A percentile compares a stretch with the other conserved stretches of the same genome.
These are phyloP conservation scores for Lipomyces lipofer DNA, from an alignment of 805 yeast species.

Conservation along the genomic window DNA sequence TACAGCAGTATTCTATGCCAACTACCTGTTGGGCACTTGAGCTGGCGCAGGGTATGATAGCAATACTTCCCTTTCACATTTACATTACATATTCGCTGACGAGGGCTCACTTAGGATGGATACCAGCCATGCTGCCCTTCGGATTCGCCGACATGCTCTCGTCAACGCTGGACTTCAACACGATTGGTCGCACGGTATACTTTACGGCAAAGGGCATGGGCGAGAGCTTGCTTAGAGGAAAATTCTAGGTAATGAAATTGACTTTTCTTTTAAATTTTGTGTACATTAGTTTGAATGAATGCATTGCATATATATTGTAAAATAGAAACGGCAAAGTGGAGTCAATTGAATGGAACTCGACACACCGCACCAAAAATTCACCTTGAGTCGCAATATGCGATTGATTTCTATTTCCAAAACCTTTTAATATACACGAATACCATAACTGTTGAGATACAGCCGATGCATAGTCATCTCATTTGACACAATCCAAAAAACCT, in stretches of 20 bases:
- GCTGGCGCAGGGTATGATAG: conserved; percentile 70
- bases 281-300: neutral
- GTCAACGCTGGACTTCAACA: conserved; percentile 75
- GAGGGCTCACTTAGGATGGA: conserved; percentile 62
- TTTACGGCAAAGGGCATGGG: conserved; percentile 80
- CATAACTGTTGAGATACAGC: no score
- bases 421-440: no score
- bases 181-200: conserved; percentile 67
- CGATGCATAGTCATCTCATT: no score
- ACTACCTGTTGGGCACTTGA: conserved; percentile 84
- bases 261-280: neutral
- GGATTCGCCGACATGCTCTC: conserved; percentile 80
- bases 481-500: no score
- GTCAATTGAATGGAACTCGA: no score
- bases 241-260: conserved; percentile 51
- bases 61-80: neutral
- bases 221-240: conserved; percentile 64
- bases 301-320: no score
- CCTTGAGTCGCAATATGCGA: no score
- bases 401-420: no score
- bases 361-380: no score
- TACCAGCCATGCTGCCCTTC: conserved; percentile 96
- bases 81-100: neutral
- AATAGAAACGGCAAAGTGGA: no score
- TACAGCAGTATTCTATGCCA: conserved; percentile 86